Conservation (phyloP, 2,329 filamentous ascomycete species). For the Aspergillus uvarum region DNA sequence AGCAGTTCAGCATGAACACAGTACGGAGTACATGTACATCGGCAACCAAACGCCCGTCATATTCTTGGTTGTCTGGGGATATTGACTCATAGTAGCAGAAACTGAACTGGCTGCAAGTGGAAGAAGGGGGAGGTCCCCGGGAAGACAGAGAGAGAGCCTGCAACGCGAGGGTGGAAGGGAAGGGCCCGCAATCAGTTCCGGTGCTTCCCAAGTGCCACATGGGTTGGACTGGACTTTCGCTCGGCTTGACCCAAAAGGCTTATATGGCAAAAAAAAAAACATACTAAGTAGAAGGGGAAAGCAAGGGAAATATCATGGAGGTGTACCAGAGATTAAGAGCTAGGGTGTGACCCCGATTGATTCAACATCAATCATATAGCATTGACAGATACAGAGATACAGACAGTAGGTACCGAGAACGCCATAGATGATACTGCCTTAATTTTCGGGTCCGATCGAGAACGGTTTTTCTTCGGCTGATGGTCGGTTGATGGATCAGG, state of each 20-base stretch:
- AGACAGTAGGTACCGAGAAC: neutral
- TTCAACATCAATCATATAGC: constrained; percentile 4
- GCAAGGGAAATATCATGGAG: too few relatives aligned
- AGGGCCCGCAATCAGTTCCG: constrained; percentile 13
- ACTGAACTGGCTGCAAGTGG: too few relatives aligned
- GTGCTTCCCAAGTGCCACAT: constrained; percentile 16
- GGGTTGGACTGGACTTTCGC: neutral
- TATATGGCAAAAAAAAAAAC: too few relatives aligned
- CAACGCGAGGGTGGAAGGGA: too few relatives aligned
- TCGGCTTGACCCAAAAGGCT: too few relatives aligned
- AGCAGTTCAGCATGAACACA: neutral
- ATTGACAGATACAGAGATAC: neutral
- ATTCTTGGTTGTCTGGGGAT: neutral
- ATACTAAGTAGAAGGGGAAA: too few relatives aligned
- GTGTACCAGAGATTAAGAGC: too few relatives aligned
- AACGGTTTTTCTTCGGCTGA: constrained; percentile 10
- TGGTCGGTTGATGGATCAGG: constrained; percentile 7
- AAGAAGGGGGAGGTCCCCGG: too few relatives aligned
- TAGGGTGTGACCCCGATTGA: constrained; percentile 4
- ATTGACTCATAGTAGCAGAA: too few relatives aligned
- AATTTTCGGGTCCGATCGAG: constrained; percentile 1
- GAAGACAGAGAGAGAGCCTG: too few relatives aligned
- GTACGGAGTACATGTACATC: neutral
- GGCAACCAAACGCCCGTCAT: neutral
- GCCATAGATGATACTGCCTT: neutral